Conservation (phyloP, 169 alveolate species). For the Ichthyophthirius multifiliis region DNA sequence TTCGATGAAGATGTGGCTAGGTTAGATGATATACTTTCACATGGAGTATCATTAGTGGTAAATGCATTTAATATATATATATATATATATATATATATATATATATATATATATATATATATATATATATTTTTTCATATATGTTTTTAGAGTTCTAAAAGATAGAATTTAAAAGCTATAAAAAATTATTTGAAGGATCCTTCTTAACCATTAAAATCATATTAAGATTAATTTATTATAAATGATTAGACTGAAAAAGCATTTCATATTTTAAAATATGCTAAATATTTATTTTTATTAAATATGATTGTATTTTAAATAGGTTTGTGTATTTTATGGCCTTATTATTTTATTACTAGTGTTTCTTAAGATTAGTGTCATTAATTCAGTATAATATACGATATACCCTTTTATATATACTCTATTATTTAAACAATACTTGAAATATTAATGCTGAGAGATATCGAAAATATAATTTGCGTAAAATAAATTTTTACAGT, state of each 20-base stretch:
- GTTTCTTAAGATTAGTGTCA: background rate
- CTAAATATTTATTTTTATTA: background rate
- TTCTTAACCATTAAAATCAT: background rate
- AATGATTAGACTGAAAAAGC: background rate
- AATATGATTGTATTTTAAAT: no score
- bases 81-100: background rate
- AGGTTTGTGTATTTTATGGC: background rate
- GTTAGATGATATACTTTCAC: background rate
- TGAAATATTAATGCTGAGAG: background rate
- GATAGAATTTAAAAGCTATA: background rate
- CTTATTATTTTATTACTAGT: background rate
- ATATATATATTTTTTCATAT: background rate
- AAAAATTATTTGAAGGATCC: background rate
- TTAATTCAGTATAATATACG: background rate
- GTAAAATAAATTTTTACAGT: background rate
- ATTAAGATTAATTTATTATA: background rate
- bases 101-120: no score
- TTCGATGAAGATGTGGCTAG: background rate
- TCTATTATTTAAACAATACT: background rate
- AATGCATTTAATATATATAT: background rate
- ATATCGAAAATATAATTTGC: background rate
- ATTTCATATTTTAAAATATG: background rate
- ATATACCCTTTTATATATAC: background rate
- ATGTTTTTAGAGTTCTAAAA: background rate
- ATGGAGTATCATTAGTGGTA: background rate